phyloP scores from a whole-genome alignment of 345 rosid species.

The Balakata baccata region DNA sequence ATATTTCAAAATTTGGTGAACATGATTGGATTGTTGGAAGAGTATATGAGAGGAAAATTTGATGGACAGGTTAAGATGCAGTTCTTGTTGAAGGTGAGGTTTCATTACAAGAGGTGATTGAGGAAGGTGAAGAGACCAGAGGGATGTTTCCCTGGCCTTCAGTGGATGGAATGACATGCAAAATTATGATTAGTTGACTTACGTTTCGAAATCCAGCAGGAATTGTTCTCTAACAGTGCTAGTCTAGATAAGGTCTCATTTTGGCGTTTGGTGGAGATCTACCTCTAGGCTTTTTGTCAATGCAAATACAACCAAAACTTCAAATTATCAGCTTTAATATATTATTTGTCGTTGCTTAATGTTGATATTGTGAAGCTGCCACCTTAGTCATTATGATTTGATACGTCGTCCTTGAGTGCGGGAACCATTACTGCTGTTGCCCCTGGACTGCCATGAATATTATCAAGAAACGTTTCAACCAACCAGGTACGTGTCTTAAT shows the following conservation, averaged over 20 bases:
- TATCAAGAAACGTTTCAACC: background rate
- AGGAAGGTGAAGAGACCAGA: conserved; percentile 9
- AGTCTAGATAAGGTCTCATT: conserved; percentile 37
- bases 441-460: background rate
- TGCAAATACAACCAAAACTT: conserved; percentile 6
- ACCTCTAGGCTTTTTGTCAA: conserved; percentile 13
- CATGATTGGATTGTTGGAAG: background rate
- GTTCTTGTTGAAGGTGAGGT: conserved; percentile 65
- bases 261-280: conserved; percentile 54
- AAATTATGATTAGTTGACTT: no score
- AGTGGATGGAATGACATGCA: background rate
- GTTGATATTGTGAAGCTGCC: background rate
- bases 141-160: background rate
- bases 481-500: background rate
- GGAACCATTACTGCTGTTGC: background rate
- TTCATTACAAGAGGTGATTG: conserved; percentile 62
- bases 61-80: conserved; percentile 74
- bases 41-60: background rate
- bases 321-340: background rate
- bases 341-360: background rate
- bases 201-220: conserved; percentile 6
- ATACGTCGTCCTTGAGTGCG: background rate
- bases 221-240: background rate
- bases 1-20: background rate
- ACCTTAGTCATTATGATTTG: background rate